Evolutionary conservation across 2,329 filamentous ascomycete species (phyloP).

Genomic region (Cadophora sp.): DNA sequence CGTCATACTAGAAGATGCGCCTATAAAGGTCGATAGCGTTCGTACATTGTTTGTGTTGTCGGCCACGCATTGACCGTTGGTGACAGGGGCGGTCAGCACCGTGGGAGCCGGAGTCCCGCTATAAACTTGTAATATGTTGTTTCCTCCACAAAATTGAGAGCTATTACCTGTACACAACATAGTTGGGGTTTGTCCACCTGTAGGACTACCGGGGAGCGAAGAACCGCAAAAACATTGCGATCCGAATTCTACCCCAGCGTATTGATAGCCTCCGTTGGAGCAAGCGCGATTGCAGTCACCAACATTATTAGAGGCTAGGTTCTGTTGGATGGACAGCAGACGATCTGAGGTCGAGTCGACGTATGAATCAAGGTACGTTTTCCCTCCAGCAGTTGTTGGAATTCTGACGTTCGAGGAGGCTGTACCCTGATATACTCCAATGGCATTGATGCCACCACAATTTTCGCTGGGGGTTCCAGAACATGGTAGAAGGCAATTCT

Average conservation of each 20-base stretch:
- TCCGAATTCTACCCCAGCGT: conserved; percentile 2
- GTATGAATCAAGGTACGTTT: not conserved
- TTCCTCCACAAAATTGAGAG: conserved; percentile 6
- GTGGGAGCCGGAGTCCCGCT: not conserved
- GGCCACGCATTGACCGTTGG: conserved; percentile 1
- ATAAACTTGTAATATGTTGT: conserved; percentile 3
- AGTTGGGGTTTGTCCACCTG: conserved; percentile 3
- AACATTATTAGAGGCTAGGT: conserved; percentile 2
- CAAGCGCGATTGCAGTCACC: not conserved
- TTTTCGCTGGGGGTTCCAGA: not conserved
- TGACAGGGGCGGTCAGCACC: not conserved
- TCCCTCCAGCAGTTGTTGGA: not conserved
- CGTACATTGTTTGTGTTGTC: conserved; percentile 9
- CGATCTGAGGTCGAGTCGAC: not conserved
- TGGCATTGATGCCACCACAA: conserved; percentile 1
- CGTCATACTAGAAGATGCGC: not conserved
- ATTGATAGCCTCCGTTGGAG: not conserved
- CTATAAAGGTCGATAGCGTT: not conserved
- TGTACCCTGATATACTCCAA: not conserved
- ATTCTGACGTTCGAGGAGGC: not conserved
- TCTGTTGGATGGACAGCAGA: not conserved
- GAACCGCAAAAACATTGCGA: conserved; percentile 8
- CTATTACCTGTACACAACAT: not conserved
- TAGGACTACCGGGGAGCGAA: not conserved
- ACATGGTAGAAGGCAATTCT: conserved; percentile 1